Evolutionary conservation across 2,329 filamentous ascomycete species (phyloP).

Genomic region (Cytospora paraplurivora): DNA sequence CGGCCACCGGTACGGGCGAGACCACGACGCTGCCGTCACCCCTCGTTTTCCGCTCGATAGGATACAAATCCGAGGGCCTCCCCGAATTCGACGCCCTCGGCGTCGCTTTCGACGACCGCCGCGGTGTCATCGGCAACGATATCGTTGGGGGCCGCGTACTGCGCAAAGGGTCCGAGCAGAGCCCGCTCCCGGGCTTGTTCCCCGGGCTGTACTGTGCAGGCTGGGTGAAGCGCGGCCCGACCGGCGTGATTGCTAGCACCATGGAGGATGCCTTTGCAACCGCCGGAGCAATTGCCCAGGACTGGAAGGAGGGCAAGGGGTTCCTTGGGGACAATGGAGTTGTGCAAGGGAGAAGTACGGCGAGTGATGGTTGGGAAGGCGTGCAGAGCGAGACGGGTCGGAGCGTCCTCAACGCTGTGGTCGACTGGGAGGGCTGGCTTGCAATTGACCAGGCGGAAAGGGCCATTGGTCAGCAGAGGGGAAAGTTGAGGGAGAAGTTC

Average conservation of each 20-base stretch:
- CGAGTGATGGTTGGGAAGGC: slow-evolving; percentile 72
- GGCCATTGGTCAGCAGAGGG: slow-evolving; percentile 62
- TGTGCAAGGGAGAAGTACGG: slow-evolving; percentile 1
- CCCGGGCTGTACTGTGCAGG: slow-evolving; percentile 89
- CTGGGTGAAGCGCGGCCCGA: slow-evolving; percentile 95
- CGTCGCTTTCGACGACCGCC: slow-evolving; percentile 73
- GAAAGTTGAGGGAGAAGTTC: slow-evolving; percentile 79
- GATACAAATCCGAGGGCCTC: slow-evolving; percentile 82
- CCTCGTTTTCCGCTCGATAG: slow-evolving; percentile 89
- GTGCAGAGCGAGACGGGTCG: slow-evolving; percentile 62
- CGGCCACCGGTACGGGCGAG: slow-evolving; percentile 52
- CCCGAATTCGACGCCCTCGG: slow-evolving; percentile 72
- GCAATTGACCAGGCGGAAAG: slow-evolving; percentile 80
- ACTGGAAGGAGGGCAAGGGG: slow-evolving; percentile 59
- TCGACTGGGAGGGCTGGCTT: slow-evolving; percentile 84
- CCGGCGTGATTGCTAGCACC: slow-evolving; percentile 92
- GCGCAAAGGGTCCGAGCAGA: slow-evolving; percentile 40
- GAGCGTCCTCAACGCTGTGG: slow-evolving; percentile 34
- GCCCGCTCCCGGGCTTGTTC: slow-evolving; percentile 33
- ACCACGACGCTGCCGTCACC: slow-evolving; percentile 61
- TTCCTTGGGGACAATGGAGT: slow-evolving; percentile 42
- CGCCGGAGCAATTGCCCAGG: slow-evolving; percentile 78
- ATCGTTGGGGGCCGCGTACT: slow-evolving; percentile 69
- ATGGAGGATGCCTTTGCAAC: slow-evolving; percentile 94
- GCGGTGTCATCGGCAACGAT: slow-evolving; percentile 83